These are phyloP conservation scores for Gentiana straminea DNA, from an alignment of 257 asterid species.

Conservation along the genomic window DNA sequence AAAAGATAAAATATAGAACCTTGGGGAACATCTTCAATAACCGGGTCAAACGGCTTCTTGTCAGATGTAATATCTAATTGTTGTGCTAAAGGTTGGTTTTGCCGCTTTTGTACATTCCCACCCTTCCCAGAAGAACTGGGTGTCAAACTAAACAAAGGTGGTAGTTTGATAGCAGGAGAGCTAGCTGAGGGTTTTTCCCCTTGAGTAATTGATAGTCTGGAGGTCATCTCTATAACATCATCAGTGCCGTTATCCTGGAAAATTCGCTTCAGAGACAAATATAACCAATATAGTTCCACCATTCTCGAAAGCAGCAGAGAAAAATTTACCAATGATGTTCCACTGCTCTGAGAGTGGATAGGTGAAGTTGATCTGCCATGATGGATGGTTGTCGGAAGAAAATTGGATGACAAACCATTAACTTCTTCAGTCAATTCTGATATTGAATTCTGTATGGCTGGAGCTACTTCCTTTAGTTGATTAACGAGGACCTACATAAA, in stretches of 20 bases:
- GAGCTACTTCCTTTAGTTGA: constrained; percentile 96
- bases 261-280: constrained; percentile 6
- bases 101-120: constrained; percentile 64
- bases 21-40: constrained; percentile 36
- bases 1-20: constrained; percentile 33
- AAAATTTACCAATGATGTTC: constrained; percentile 48
- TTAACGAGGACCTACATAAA: constrained; percentile 73
- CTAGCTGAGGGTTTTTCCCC: constrained; percentile 69
- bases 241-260: constrained; percentile 56
- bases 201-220: constrained; percentile 70
- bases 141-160: constrained; percentile 82
- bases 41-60: constrained; percentile 41
- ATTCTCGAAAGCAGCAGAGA: constrained; percentile 7
- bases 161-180: constrained; percentile 81
- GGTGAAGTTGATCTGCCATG: constrained; percentile 61
- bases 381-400: constrained; percentile 43
- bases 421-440: constrained; percentile 86
- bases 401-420: constrained; percentile 52
- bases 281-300: not conserved
- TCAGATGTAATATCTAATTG: constrained; percentile 42
- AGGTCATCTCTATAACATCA: constrained; percentile 62
- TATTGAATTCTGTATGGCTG: constrained; percentile 81
- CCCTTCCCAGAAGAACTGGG: constrained; percentile 85
- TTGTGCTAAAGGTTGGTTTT: constrained; percentile 35
- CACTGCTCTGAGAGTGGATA: constrained; percentile 65